A percentile compares a stretch with the other conserved stretches of the same genome.
Conservation (phyloP, 2,329 filamentous ascomycete species). For the Fusarium sp. region DNA sequence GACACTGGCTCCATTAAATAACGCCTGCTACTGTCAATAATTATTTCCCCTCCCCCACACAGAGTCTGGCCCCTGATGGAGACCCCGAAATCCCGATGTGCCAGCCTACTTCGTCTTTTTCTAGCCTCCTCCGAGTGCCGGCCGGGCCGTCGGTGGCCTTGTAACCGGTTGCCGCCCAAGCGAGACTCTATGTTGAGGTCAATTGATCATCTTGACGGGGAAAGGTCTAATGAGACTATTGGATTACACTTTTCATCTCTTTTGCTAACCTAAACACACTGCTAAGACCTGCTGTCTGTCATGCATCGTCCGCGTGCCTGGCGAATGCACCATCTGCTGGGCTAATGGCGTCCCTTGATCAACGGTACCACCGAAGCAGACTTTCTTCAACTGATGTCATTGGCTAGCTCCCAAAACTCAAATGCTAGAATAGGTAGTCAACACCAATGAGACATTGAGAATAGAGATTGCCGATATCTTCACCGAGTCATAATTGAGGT, state of each 20-base stretch:
- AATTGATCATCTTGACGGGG: background rate
- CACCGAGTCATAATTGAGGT: background rate
- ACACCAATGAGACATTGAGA: background rate
- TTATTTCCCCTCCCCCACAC: constrained; percentile 30
- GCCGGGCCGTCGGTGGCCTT: constrained; percentile 41
- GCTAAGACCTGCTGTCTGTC: background rate
- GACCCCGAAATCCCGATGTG: constrained; percentile 44
- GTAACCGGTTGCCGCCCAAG: constrained; percentile 35
- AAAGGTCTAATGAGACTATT: background rate
- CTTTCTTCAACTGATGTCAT: background rate
- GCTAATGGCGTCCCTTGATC: background rate
- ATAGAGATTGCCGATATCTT: background rate
- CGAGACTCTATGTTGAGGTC: background rate
- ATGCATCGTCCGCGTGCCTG: background rate
- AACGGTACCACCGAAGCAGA: background rate
- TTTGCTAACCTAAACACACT: background rate
- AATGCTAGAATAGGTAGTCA: background rate
- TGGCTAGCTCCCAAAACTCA: background rate
- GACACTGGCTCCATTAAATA: accelerated
- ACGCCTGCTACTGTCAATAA: background rate
- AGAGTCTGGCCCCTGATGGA: constrained; percentile 30
- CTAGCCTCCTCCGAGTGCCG: constrained; percentile 40
- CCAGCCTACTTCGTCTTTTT: constrained; percentile 21
- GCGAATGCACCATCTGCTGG: background rate
- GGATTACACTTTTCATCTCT: background rate